Evolutionary conservation across 805 yeast species (phyloP), one percentile per base, ranked within the genome.

Genomic region (Vanderwaltozyma verrucispora): DNA sequence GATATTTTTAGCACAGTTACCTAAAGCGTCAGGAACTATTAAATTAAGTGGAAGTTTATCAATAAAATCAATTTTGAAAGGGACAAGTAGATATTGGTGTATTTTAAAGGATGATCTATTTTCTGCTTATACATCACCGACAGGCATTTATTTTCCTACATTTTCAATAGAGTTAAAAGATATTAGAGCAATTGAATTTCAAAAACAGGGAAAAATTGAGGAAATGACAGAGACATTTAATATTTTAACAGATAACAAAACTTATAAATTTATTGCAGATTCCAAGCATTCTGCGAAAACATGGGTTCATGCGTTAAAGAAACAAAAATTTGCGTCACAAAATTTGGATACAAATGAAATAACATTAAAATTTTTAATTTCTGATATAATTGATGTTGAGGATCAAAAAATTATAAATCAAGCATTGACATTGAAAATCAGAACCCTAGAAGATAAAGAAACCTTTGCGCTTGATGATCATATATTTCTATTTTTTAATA

Each of bases 101-200:
- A 74, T 86, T 0, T 62, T 89, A 41, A 67, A 81, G 45, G 76
- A 76, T 28, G 77, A 77, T 32, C 71, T 86, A 0, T 66, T 89
- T 14, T 70, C 84, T 3, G 67, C 84, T 28, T 87, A 80, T 56
- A 62, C 72, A 8, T 73, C 72, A 7, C 72, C 95, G 1, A 77
- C 85, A 0, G 94, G 87, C 41, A 61, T 80, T n/a, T 86, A 87
- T 57, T 87, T 86, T 61, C 96, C 97, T 0, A 64, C 67, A 8
- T 62, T 82, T 27, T 79, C 85, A 0, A 75, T 89, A 27, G 92
- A 86, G 54, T 63, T 89, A 43, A 66, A 75, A 31, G 65, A 70
- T 9, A 84, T 88, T 3, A 51, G 72, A 8, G 60, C 71, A 27
- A 85, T 80, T 0, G 87, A 77, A 39, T 60, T 77, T 1, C 45